Evolutionary conservation across 768 basidiomycete genomes (phyloP).

Genomic region (Melanogaster broomeanus): DNA sequence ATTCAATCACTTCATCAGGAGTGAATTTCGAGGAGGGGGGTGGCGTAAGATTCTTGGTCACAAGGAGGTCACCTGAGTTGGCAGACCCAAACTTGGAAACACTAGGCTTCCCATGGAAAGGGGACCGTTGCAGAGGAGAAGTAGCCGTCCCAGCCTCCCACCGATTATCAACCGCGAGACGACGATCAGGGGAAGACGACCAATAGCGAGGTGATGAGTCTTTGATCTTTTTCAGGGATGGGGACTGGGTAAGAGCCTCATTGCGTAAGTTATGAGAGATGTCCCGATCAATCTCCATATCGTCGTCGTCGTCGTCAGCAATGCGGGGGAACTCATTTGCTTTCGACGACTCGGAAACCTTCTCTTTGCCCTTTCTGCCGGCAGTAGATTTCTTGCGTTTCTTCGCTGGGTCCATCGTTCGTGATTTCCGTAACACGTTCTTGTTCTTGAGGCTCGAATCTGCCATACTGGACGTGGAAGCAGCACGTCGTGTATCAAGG

Average conservation of each 20-base stretch:
- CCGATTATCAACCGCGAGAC: not conserved
- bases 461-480: conserved; percentile 43
- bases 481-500: conserved; percentile 48
- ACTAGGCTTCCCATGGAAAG: not conserved
- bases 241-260: conserved; percentile 3
- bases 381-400: conserved; percentile 12
- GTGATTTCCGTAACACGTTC: conserved; percentile 44
- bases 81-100: not conserved
- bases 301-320: conserved; percentile 54
- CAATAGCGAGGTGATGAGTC: conserved; percentile 8
- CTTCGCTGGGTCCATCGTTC: conserved; percentile 39
- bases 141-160: not conserved
- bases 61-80: not conserved
- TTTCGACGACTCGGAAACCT: conserved; percentile 24
- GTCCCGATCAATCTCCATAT: conserved; percentile 55
- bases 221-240: conserved; percentile 2
- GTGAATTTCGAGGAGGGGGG: conserved; percentile 27
- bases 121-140: not conserved
- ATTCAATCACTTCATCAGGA: conserved; percentile 29
- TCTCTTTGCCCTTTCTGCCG: conserved; percentile 28
- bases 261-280: conserved; percentile 14
- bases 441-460: conserved; percentile 37
- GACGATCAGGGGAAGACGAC: conserved; percentile 16
- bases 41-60: conserved; percentile 1
- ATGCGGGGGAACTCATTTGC: conserved; percentile 45